Percentiles rank a stretch among this genome's conserved stretches.
Evolutionary conservation across 345 rosid species (phyloP).

Genomic region (Raphanus sativus): DNA sequence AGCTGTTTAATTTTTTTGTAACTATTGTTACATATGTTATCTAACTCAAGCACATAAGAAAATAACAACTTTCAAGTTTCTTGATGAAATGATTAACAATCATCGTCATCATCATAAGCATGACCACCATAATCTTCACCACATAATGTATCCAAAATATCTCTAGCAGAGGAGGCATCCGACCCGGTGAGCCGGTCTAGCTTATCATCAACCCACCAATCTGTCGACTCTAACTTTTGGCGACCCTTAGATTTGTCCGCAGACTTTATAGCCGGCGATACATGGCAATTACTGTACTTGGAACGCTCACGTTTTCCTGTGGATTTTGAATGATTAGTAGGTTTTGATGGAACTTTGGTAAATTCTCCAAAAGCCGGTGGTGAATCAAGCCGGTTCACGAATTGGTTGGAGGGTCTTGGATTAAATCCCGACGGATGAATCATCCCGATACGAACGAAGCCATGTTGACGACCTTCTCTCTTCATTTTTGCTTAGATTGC

Average conservation of each 20-base stretch:
- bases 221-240: neutral
- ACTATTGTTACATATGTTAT: neutral
- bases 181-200: conserved; percentile 17
- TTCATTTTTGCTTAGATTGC: neutral
- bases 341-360: conserved; percentile 24
- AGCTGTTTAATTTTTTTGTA: neutral
- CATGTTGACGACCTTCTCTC: neutral
- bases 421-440: neutral
- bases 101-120: neutral
- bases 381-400: conserved; percentile 11
- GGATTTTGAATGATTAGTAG: conserved; percentile 23
- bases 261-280: conserved; percentile 14
- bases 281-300: conserved; percentile 22
- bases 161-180: neutral
- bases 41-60: neutral
- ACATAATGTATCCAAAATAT: conserved; percentile 6
- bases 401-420: neutral
- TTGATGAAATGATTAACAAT: neutral
- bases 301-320: conserved; percentile 1
- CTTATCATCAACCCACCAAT: conserved; percentile 20
- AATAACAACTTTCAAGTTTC: neutral
- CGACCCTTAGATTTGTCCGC: conserved; percentile 18
- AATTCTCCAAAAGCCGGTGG: conserved; percentile 14
- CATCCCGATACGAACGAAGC: conserved; percentile 9
- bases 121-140: conserved; percentile 13